Base-by-base conservation (phyloP, 2,329 filamentous ascomycete genomes). In the Fusarium sp. region DNA sequence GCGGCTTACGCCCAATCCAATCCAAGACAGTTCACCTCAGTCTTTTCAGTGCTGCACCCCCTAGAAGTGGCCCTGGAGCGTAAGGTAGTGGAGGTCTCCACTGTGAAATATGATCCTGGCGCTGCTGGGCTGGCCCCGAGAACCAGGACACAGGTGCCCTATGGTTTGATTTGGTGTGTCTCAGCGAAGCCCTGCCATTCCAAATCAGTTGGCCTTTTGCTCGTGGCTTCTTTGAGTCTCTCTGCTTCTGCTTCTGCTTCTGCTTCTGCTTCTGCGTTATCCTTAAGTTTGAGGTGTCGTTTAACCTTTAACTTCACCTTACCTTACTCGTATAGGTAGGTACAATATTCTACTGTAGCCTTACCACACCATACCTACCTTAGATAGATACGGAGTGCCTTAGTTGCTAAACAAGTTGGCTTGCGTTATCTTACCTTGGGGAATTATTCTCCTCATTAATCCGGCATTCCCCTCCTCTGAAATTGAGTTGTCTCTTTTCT, bases 111-210 rank as follows among this genome's bases (percentile, higher is more conserved):
- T 67, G 57, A 77, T 77, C 75, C 74, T 77, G 72, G 75, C 71
- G 42, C 66, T 32, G 60, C 71, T 72, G 64, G 72, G 56, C 67
- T 73, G 76, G 76, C 76, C 56, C 76, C 76, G 69, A 76, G 69
- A 76, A 78, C 76, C 76, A 65, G 76, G 76, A 78, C 64, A 72
- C 76, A 74, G 75, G 74, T 72, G 62, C 44, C 61, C 42, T 67
- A 57, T 33, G 60, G 46, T 37, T 60, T 42, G 30, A 28, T 25
- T 38, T 44, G 40, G 61, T 44, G 40, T 35, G 28, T 32, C 32
- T 52, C 32, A 57, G 37, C 23, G 37, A 42, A 57, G 59, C 25
- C 44, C 58, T 68, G 69, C 63, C 60, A 77, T 77, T 71, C 59
- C 57, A 61, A 50, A 53, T 53, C 11, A 52, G 46, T 56, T 65